Conservation (phyloP, 768 basidiomycete genomes). For the Amylocystis lapponica region DNA sequence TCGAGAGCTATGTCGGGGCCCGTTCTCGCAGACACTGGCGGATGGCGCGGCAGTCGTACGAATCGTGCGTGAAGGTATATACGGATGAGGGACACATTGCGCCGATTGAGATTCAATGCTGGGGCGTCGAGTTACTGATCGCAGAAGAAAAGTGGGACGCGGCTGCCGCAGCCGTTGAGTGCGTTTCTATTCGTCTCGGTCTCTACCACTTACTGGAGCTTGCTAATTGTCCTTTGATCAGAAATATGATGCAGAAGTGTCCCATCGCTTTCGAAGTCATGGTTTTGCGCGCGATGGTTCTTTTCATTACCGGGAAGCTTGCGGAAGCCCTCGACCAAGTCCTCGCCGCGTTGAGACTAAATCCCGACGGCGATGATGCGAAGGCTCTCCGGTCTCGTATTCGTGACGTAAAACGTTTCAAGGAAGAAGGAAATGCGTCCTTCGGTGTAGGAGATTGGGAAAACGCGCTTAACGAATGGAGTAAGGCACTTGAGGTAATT, state of each 20-base stretch:
- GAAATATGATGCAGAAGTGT: constrained; percentile 62
- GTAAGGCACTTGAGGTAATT: constrained; percentile 58
- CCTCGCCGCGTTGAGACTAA: constrained; percentile 59
- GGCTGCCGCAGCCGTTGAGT: constrained; percentile 2
- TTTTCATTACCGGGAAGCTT: constrained; percentile 65
- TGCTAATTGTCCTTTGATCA: constrained; percentile 19
- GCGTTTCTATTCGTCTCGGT: not conserved
- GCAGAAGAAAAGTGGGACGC: constrained; percentile 4
- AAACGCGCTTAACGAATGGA: constrained; percentile 65
- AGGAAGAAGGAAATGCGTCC: constrained; percentile 70
- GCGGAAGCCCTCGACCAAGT: constrained; percentile 63
- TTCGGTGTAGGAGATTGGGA: constrained; percentile 53
- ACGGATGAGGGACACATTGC: constrained; percentile 1
- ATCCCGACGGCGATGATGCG: constrained; percentile 66
- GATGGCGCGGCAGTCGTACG: constrained; percentile 3
- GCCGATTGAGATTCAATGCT: constrained; percentile 5
- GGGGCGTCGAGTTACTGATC: constrained; percentile 4
- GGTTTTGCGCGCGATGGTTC: constrained; percentile 61
- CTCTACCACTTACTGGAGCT: not conserved
- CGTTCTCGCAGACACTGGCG: constrained; percentile 1
- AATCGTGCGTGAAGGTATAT: constrained; percentile 1
- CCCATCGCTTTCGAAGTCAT: constrained; percentile 70
- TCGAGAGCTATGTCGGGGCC: not conserved
- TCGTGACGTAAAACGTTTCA: constrained; percentile 67
- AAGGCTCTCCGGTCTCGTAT: constrained; percentile 61